Evolutionary conservation across 202 grass and related monocot species (phyloP).

Genomic region (Brachypodium distachyon): DNA sequence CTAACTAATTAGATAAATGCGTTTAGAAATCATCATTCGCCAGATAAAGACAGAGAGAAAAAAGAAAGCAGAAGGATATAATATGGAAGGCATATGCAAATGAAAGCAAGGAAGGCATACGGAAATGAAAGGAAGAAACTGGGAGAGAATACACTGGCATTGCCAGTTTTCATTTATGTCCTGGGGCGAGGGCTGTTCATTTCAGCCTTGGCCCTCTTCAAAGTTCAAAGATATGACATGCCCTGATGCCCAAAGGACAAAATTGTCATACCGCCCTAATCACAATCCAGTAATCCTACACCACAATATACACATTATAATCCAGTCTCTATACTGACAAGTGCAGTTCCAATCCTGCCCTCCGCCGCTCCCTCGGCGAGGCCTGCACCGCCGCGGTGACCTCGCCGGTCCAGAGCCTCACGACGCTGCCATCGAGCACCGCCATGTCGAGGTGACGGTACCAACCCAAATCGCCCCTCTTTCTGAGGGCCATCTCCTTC

Average conservation of each 20-base stretch:
- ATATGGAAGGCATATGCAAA: background rate
- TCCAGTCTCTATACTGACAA: background rate
- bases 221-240: background rate
- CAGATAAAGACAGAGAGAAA: background rate
- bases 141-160: background rate
- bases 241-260: background rate
- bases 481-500: constrained; percentile 26
- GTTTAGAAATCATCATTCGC: background rate
- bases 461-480: constrained; percentile 56
- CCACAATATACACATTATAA: constrained; percentile 11
- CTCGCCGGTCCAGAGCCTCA: constrained; percentile 63
- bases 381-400: background rate
- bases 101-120: background rate
- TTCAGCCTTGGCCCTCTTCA: background rate
- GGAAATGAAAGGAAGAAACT: background rate
- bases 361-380: constrained; percentile 4
- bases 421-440: constrained; percentile 60
- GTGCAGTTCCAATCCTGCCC: constrained; percentile 21
- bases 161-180: constrained; percentile 10
- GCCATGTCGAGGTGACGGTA: constrained; percentile 63
- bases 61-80: background rate
- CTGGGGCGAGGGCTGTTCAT: background rate
- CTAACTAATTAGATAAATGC: background rate
- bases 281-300: background rate
- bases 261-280: background rate